Conservation (phyloP, 148 eudicot species). For the Linanthus parryae region DNA sequence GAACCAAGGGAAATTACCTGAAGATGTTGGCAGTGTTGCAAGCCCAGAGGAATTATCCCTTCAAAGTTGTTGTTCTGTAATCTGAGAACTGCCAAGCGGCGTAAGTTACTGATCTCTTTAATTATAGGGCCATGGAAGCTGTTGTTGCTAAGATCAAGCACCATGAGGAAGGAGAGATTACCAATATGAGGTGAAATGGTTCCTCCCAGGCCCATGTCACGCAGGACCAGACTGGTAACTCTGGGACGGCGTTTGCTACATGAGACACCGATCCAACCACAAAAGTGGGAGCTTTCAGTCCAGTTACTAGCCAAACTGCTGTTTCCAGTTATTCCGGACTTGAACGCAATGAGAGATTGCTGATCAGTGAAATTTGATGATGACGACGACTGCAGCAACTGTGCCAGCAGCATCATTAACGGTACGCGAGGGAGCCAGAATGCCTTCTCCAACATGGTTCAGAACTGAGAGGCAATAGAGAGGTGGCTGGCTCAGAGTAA, state of each 20-base stretch:
- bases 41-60: neutral
- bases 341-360: neutral
- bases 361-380: neutral
- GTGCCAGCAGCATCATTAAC: too few species aligned
- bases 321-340: neutral
- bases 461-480: too few species aligned
- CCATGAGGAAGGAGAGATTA: neutral
- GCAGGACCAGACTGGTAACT: neutral
- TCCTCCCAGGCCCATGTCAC: neutral
- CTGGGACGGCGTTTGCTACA: neutral
- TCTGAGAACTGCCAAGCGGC: neutral
- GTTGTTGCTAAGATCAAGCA: neutral
- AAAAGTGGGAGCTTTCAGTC: neutral
- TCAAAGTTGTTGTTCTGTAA: neutral
- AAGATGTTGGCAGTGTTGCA: neutral
- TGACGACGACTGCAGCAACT: too few species aligned
- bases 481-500: too few species aligned
- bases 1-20: neutral
- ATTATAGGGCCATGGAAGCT: neutral
- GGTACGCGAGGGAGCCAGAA: too few species aligned
- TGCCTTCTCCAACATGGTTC: too few species aligned
- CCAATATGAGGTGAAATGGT: slow-evolving; percentile 1
- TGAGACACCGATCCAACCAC: neutral
- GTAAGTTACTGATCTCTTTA: neutral
- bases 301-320: neutral